phyloP scores from a whole-genome alignment of 2,329 filamentous ascomycete species.

The Triangularia verruculosa region DNA sequence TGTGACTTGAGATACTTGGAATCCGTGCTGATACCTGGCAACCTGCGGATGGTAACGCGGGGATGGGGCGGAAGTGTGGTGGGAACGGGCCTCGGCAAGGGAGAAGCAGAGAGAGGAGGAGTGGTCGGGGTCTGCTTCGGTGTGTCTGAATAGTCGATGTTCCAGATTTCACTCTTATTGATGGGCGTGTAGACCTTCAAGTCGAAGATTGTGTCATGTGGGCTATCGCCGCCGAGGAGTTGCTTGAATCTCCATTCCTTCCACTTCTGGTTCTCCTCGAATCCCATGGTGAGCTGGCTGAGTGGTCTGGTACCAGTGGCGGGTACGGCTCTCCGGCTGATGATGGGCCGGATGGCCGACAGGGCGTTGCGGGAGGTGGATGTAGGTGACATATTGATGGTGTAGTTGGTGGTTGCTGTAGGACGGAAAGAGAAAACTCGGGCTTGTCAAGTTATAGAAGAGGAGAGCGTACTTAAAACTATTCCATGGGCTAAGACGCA shows the following conservation, averaged over 20 bases:
- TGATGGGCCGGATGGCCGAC: not conserved
- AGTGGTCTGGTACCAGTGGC: not conserved
- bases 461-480: not conserved
- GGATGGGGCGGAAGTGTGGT: not conserved
- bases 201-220: not conserved
- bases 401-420: not conserved
- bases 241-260: not conserved
- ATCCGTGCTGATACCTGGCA: no score
- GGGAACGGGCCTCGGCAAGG: not conserved
- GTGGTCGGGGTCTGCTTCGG: not conserved
- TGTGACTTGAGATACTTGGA: not conserved
- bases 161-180: constrained; percentile 8
- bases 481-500: not conserved
- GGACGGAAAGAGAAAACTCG: no score
- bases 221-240: not conserved
- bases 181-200: not conserved
- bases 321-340: no score
- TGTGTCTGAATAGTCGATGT: not conserved
- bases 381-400: not conserved
- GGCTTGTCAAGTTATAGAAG: not conserved
- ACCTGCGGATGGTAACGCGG: not conserved
- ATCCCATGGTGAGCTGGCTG: not conserved
- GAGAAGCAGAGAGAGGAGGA: not conserved
- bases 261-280: not conserved
- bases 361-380: not conserved